These are phyloP conservation scores for Geotrichum ghanense DNA, from an alignment of 805 yeast species.

Conservation along the genomic window DNA sequence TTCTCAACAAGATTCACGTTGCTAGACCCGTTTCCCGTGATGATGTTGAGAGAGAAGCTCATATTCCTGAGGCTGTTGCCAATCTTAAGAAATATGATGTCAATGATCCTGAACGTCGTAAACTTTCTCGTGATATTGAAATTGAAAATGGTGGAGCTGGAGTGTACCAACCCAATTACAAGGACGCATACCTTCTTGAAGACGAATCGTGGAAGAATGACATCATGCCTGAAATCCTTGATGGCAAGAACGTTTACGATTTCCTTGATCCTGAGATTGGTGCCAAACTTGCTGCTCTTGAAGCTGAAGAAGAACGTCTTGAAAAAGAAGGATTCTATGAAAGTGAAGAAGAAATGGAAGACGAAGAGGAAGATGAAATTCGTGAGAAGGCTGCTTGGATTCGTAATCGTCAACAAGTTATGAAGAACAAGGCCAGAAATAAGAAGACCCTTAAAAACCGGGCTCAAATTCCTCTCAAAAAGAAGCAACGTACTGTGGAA, in stretches of 20 bases:
- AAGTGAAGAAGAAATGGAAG: slow-evolving; percentile 56
- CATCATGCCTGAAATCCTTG: slow-evolving; percentile 89
- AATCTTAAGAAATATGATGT: slow-evolving; percentile 55
- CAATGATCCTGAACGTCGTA: slow-evolving; percentile 72
- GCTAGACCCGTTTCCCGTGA: slow-evolving; percentile 85
- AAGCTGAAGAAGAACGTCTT: slow-evolving; percentile 92
- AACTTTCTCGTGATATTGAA: slow-evolving; percentile 79
- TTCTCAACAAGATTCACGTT: slow-evolving; percentile 91
- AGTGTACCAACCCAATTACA: slow-evolving; percentile 86
- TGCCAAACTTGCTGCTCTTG: slow-evolving; percentile 85
- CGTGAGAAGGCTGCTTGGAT: slow-evolving; percentile 90
- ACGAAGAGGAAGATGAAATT: slow-evolving; percentile 57
- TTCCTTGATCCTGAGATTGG: slow-evolving; percentile 94
- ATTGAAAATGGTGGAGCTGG: slow-evolving; percentile 98
- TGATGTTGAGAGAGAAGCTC: slow-evolving; percentile 62
- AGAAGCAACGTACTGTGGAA: slow-evolving; percentile 48
- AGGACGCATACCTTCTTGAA: slow-evolving; percentile 83
- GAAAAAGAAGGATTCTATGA: slow-evolving; percentile 94
- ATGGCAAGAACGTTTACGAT: slow-evolving; percentile 95
- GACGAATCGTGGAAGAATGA: slow-evolving; percentile 98
- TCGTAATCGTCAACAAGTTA: slow-evolving; percentile 86
- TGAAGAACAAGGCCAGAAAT: slow-evolving; percentile 79
- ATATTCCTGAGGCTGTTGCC: slow-evolving; percentile 69
- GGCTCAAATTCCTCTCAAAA: slow-evolving; percentile 79
- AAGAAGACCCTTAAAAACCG: slow-evolving; percentile 80